phyloP scores from a whole-genome alignment of 768 basidiomycete genomes.

The Mycena venus region DNA sequence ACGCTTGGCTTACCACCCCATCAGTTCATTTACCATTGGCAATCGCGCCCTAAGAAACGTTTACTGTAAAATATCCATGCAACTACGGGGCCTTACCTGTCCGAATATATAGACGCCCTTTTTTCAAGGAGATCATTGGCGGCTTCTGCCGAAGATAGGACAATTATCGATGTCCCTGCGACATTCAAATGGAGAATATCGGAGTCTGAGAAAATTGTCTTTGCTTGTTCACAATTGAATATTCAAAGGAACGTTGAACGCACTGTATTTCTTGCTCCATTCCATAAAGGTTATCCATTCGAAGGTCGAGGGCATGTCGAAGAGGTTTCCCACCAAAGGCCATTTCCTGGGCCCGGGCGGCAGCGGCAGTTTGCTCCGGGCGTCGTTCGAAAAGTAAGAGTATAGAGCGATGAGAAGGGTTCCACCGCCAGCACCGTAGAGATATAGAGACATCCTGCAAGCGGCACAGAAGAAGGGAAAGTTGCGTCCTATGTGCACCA shows the following conservation, averaged over 20 bases:
- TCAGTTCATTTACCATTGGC: slow-evolving; percentile 46
- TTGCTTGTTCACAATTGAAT: neutral
- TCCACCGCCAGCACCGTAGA: neutral
- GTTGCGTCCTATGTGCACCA: too few relatives aligned
- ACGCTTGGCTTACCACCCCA: too few relatives aligned
- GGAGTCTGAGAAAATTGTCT: slow-evolving; percentile 38
- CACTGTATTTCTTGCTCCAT: slow-evolving; percentile 30
- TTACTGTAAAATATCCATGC: neutral
- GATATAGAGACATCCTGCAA: neutral
- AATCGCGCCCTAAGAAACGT: slow-evolving; percentile 40
- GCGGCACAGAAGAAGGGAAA: too few relatives aligned
- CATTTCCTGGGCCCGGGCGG: slow-evolving; percentile 32
- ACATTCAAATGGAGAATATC: slow-evolving; percentile 46
- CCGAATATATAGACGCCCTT: slow-evolving; percentile 57
- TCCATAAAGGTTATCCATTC: slow-evolving; percentile 26
- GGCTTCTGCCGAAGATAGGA: slow-evolving; percentile 51
- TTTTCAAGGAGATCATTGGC: slow-evolving; percentile 58
- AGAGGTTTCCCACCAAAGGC: slow-evolving; percentile 30
- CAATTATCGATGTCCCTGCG: slow-evolving; percentile 47
- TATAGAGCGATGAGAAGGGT: slow-evolving; percentile 5
- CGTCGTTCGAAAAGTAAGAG: neutral
- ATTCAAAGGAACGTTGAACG: neutral
- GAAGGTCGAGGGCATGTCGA: slow-evolving; percentile 24
- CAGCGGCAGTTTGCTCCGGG: slow-evolving; percentile 10
- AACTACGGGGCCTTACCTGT: slow-evolving; percentile 38